A percentile compares a stretch with the other conserved stretches of the same genome.
These are phyloP conservation scores for Emericellopsis cladophorae DNA, from an alignment of 2,329 filamentous ascomycete species.

Conservation along the genomic window DNA sequence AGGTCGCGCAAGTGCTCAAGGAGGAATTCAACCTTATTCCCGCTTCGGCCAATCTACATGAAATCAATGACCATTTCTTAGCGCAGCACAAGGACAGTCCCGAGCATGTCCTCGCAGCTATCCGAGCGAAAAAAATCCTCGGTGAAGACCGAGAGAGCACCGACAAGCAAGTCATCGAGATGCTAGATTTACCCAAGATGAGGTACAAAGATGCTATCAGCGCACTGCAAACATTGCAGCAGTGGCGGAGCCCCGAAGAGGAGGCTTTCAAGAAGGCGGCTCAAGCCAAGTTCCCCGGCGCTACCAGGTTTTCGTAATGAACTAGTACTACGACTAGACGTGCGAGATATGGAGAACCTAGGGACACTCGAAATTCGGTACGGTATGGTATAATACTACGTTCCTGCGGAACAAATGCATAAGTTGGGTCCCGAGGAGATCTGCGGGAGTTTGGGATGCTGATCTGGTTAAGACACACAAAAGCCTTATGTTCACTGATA, in stretches of 20 bases:
- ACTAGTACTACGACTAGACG: too few species aligned
- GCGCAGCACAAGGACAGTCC: constrained; percentile 49
- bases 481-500: too few species aligned
- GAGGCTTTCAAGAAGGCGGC: constrained; percentile 35
- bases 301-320: constrained; percentile 28
- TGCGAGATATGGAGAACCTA: too few species aligned
- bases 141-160: constrained; percentile 41
- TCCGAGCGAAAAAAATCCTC: constrained; percentile 46
- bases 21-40: constrained; percentile 51
- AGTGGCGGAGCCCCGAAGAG: constrained; percentile 35
- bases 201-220: constrained; percentile 43
- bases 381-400: too few species aligned
- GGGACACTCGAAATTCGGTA: too few species aligned
- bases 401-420: too few species aligned
- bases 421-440: too few species aligned
- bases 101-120: constrained; percentile 48
- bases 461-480: too few species aligned
- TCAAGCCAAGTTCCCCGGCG: constrained; percentile 35
- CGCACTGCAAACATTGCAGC: constrained; percentile 26
- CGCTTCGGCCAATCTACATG: constrained; percentile 41
- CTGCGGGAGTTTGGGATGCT: too few species aligned
- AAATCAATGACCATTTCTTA: constrained; percentile 56
- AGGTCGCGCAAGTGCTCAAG: constrained; percentile 58
- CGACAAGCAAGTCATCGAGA: constrained; percentile 50
- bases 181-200: constrained; percentile 36